A percentile compares a stretch with the other conserved stretches of the same genome.
Evolutionary conservation across 2,329 filamentous ascomycete species (phyloP).

Genomic region (Aureobasidium vineae): DNA sequence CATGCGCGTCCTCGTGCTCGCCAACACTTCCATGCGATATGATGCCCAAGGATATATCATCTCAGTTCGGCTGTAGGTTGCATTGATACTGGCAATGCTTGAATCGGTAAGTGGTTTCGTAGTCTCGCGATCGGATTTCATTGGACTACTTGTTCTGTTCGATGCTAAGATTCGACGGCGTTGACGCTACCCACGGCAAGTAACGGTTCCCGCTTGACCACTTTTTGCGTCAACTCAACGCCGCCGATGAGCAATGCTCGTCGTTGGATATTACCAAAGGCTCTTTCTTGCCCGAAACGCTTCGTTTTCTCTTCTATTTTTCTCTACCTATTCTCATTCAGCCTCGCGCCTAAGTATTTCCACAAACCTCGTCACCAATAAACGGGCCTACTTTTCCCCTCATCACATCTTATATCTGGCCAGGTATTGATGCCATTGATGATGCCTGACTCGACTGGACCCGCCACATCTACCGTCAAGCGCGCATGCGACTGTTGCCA

Average conservation of each 20-base stretch:
- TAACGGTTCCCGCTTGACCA: constrained; percentile 23
- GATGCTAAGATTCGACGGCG: constrained; percentile 28
- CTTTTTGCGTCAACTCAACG: constrained; percentile 25
- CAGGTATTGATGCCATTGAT: constrained; percentile 27
- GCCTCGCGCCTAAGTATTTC: constrained; percentile 1
- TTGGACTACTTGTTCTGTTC: constrained; percentile 1
- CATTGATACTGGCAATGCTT: constrained; percentile 1
- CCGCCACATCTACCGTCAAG: constrained; percentile 33
- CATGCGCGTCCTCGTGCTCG: constrained; percentile 5
- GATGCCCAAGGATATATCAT: constrained; percentile 5
- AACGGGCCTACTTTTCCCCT: constrained; percentile 5
- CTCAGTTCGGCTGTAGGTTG: neutral
- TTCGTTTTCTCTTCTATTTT: constrained; percentile 23
- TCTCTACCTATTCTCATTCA: constrained; percentile 12
- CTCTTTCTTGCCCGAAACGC: constrained; percentile 20
- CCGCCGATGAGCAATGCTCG: constrained; percentile 15
- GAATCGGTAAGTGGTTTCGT: constrained; percentile 16
- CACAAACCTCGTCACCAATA: neutral
- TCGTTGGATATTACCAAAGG: constrained; percentile 24
- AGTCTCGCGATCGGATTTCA: constrained; percentile 5
- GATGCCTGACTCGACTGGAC: constrained; percentile 28
- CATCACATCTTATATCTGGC: constrained; percentile 9
- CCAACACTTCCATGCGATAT: constrained; percentile 9
- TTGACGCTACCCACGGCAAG: constrained; percentile 25
- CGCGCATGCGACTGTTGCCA: constrained; percentile 40